Conservation (phyloP, 2,329 filamentous ascomycete genomes). For the Leptographium flavum region DNA sequence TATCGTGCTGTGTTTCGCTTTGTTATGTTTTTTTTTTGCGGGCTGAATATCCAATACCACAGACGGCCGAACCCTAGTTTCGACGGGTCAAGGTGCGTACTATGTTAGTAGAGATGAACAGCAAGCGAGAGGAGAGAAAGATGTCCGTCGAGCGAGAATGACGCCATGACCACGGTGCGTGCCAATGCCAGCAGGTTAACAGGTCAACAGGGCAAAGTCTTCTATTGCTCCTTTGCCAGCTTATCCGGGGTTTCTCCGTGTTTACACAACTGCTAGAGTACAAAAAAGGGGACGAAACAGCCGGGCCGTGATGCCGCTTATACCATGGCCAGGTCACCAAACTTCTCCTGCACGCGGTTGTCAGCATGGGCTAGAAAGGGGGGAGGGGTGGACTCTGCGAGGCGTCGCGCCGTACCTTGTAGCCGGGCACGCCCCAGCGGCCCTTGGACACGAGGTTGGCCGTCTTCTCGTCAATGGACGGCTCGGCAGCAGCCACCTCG, state of each 20-base stretch:
- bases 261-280: conserved; percentile 54
- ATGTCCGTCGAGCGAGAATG: too few relatives aligned
- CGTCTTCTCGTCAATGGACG: conserved; percentile 96
- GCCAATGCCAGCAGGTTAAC: too few relatives aligned
- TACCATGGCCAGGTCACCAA: conserved; percentile 88
- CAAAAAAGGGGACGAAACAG: conserved; percentile 23
- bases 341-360: conserved; percentile 65
- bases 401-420: conserved; percentile 56
- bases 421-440: conserved; percentile 94
- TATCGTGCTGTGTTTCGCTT: neutral
- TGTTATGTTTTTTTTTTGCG: neutral
- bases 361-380: conserved; percentile 26
- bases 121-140: too few relatives aligned
- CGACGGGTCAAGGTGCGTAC: too few relatives aligned
- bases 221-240: conserved; percentile 1
- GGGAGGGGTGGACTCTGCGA: too few relatives aligned
- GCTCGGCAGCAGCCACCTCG: conserved; percentile 84
- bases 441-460: conserved; percentile 90
- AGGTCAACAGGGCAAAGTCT: neutral
- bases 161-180: too few relatives aligned
- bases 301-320: conserved; percentile 33
- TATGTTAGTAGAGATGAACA: too few relatives aligned
- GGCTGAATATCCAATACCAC: too few relatives aligned
- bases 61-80: too few relatives aligned
- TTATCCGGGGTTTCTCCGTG: conserved; percentile 19